Base-by-base conservation (phyloP, 2,329 filamentous ascomycete genomes). In the Pseudogymnoascus sp. region DNA sequence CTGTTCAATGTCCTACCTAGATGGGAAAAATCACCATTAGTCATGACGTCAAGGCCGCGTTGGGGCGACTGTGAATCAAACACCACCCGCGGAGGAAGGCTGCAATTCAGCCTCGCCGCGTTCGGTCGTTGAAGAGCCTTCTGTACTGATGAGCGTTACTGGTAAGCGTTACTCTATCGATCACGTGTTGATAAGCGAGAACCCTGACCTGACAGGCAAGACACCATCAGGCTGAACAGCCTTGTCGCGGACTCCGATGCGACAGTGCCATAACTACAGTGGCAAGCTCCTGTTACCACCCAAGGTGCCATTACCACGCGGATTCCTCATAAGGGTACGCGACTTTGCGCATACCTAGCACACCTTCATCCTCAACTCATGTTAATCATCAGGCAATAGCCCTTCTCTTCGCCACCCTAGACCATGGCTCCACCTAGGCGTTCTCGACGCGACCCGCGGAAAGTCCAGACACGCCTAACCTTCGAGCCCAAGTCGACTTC, bases 381-480 rank as follows among this genome's bases (percentile, higher is more conserved):
- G 21, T 29, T 8, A n/a, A 29, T 4, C 14, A 11, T 8, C 14
- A 29, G 6, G 8, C 14, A 51, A 10, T 8, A 10, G 3, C 45
- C 1, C 10, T 7, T 12, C 7, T n/a, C 23, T 5, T 4, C 26
- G 18, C 14, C 47, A 29, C 6, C 47, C n/a, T 34, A 54, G 26
- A 5, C 47, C 47, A 54, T 54, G 47, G 26, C 26, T 3, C 47
- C 47, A 5, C 47, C 47, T 10, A 16, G 21, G 26, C 47, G 47
- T 8, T 31, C 47, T 31, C 8, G 26, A 54, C 47, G 47, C 47
- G 59, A 39, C 29, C 34, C 18, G n/a, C 47, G 26, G 10, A 60
- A 60, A 29, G 59, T 60, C 26, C 59, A 60, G n/a, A 60, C 59
- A 16, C 59, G 34, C 34, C 31, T 60, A 14, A 10, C 59, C 14